These are phyloP conservation scores for Linnemannia zychae DNA, from an alignment of 192 early-diverging fungal genomes.

Conservation along the genomic window DNA sequence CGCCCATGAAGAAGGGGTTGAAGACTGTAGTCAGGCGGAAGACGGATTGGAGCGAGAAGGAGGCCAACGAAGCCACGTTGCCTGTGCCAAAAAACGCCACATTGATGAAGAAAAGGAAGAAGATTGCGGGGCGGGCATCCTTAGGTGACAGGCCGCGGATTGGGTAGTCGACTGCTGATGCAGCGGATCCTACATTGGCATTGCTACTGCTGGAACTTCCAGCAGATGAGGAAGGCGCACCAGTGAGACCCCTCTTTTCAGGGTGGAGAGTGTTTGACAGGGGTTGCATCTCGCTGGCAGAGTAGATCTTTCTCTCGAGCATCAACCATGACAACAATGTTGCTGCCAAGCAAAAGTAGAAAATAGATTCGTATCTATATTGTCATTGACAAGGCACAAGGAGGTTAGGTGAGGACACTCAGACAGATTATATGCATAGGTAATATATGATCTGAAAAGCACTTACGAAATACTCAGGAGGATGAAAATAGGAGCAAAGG, in stretches of 20 bases:
- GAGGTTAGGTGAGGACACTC: not conserved
- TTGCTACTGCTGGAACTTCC: not conserved
- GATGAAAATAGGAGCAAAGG: conserved; percentile 90
- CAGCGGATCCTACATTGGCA: not conserved
- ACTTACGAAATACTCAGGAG: conserved; percentile 84
- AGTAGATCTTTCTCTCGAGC: conserved; percentile 74
- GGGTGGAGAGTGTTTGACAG: conserved; percentile 34
- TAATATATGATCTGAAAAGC: not conserved
- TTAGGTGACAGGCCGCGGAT: conserved; percentile 62
- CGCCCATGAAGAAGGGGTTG: conserved; percentile 91
- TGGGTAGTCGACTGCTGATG: conserved; percentile 22
- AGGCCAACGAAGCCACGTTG: conserved; percentile 89
- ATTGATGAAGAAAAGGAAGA: conserved; percentile 93
- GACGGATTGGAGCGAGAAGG: conserved; percentile 90
- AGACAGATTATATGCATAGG: not conserved
- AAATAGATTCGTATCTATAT: conserved; percentile 81
- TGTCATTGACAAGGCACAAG: not conserved
- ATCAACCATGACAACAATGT: conserved; percentile 83
- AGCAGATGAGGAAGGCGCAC: not conserved
- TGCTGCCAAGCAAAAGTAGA: conserved; percentile 86
- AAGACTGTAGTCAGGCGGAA: conserved; percentile 93
- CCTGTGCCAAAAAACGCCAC: conserved; percentile 98
- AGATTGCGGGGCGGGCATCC: conserved; percentile 74
- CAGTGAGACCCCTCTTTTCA: conserved; percentile 2
- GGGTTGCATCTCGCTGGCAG: conserved; percentile 42